Evolutionary conservation across 2,329 filamentous ascomycete species (phyloP), one percentile per base, ranked within the genome.

Genomic region (Apiospora saccharicola): DNA sequence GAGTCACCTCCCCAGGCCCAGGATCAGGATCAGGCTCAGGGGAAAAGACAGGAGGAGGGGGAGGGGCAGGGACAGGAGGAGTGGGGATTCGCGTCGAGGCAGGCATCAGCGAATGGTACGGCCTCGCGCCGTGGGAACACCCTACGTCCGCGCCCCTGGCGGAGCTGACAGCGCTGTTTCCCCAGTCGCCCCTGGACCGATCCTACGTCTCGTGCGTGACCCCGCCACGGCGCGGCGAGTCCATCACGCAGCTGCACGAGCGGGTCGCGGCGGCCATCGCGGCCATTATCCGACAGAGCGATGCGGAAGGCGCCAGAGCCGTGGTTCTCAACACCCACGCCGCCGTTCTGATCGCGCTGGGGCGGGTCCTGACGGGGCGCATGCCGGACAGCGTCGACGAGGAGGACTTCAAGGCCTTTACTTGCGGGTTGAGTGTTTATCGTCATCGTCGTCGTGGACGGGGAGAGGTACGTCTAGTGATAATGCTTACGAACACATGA

Each of bases 241-340:
- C 90, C 47, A 91, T 98, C 75, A 84, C 88, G 0, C 89, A 94
- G 78, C 87, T 99, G 24, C 95, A 98, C 81, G 88, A 94, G 77
- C 91, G 96, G 51, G 87, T 96, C 41, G 92, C 93, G 4, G 90
- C 89, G 67, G 90, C 92, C 2, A 83, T 97, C 57, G 85, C 89
- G 61, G 88, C 87, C 67, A 90, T 98, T 76, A 92, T 98, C 76
- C 86, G 88, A 41, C 88, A 90, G 70, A 91, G 94, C 73, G 95
- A 98, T 79, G 81, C 82, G n/a, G 87, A 93, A 68, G 89, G 90
- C n/a, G 86, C 89, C 51, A 90, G 89, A 77, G 88, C 93, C 0
- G 87, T 98, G 34, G 82, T 98, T 53, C 87, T 99, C 51, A 98
- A 94, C 83, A 93, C 94, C 1, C 96, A 99, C 84, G 96, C 96